These are phyloP conservation scores for Phyllosticta citriasiana DNA, from an alignment of 2,329 filamentous ascomycete species.

Conservation along the genomic window DNA sequence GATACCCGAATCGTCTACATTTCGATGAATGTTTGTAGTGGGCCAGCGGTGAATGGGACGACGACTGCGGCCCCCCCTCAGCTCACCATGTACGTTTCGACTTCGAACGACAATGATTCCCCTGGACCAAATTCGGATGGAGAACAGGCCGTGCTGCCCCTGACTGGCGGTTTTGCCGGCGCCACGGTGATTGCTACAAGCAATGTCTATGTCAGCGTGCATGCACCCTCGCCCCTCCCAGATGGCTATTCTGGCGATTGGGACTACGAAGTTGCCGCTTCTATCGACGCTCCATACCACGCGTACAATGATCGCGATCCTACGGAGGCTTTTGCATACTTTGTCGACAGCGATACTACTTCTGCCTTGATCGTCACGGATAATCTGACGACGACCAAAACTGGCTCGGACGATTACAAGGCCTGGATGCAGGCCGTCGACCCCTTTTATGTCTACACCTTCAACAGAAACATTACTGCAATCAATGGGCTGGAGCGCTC, in stretches of 20 bases:
- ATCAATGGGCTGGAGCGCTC: conserved; percentile 67
- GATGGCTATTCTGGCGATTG: conserved; percentile 53
- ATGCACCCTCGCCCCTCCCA: conserved; percentile 53
- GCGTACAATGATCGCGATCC: conserved; percentile 46
- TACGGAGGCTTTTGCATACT: conserved; percentile 47
- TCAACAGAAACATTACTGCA: conserved; percentile 47
- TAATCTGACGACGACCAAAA: conserved; percentile 50
- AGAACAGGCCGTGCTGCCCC: conserved; percentile 35
- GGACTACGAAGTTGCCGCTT: conserved; percentile 73
- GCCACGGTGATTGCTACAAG: conserved; percentile 50
- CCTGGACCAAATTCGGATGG: conserved; percentile 52
- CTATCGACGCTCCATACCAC: conserved; percentile 70
- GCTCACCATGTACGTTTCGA: conserved; percentile 69
- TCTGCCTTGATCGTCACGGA: conserved; percentile 71
- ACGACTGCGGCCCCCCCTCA: conserved; percentile 46
- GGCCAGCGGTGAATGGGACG: conserved; percentile 51
- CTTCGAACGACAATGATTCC: conserved; percentile 49
- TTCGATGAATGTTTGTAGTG: conserved; percentile 75
- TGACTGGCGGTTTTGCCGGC: conserved; percentile 62
- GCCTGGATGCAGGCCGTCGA: conserved; percentile 49
- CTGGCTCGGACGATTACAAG: conserved; percentile 39
- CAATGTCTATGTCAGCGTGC: conserved; percentile 67
- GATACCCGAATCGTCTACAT: conserved; percentile 56
- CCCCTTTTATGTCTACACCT: conserved; percentile 67
- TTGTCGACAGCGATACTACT: conserved; percentile 75